phyloP scores from a whole-genome alignment of 148 eudicot species.

The Rhododendron molle region DNA sequence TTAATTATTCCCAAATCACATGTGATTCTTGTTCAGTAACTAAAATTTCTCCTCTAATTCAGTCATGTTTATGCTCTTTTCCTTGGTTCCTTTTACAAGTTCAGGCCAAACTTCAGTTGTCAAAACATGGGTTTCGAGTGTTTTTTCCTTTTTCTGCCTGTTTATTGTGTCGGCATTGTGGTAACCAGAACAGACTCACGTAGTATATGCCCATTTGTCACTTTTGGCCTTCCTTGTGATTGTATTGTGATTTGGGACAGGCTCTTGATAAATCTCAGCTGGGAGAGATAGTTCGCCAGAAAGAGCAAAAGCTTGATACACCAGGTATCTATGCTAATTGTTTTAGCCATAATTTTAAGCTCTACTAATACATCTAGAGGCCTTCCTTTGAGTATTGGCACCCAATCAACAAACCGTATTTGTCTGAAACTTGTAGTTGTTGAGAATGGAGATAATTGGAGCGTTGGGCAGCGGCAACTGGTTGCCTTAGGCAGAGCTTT shows the following conservation, averaged over 20 bases:
- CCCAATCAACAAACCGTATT: not conserved
- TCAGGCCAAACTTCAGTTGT: not conserved
- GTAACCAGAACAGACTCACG: not conserved
- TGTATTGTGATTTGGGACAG: slow-evolving; percentile 31
- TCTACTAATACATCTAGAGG: not conserved
- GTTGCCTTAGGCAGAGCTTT: slow-evolving; percentile 92
- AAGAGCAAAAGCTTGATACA: slow-evolving; percentile 79
- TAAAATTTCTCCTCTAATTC: not conserved
- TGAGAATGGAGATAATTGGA: slow-evolving; percentile 98
- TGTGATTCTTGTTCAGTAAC: not conserved
- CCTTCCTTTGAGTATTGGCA: slow-evolving; percentile 1
- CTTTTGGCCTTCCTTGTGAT: not conserved
- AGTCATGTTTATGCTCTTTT: slow-evolving; percentile 1
- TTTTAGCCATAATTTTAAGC: slow-evolving; percentile 4
- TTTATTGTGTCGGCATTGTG: not conserved
- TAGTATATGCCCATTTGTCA: not conserved
- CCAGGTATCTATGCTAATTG: slow-evolving; percentile 49
- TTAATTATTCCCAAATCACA: not conserved
- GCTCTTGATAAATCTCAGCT: slow-evolving; percentile 98
- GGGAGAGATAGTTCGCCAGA: slow-evolving; percentile 70
- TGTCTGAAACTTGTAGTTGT: slow-evolving; percentile 46
- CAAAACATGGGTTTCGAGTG: not conserved
- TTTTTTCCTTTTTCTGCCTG: not conserved
- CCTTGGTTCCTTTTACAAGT: not conserved
- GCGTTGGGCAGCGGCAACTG: slow-evolving; percentile 96